Evolutionary conservation across 257 asterid genomes (phyloP).

Genomic region (Primulina huaijiensis): DNA sequence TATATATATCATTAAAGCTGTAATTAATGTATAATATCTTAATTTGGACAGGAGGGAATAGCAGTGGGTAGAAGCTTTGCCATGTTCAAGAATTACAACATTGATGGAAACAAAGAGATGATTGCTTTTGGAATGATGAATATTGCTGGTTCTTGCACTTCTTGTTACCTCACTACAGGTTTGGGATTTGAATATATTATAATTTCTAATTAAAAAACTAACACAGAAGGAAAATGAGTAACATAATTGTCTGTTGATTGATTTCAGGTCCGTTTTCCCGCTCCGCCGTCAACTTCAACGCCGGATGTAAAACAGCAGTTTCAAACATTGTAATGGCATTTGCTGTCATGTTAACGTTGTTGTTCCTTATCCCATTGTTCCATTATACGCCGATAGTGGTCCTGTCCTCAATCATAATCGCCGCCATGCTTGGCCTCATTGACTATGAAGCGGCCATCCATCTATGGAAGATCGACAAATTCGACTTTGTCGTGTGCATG

Average conservation of each 20-base stretch:
- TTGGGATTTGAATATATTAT: background rate
- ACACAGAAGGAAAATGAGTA: background rate
- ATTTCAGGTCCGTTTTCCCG: slow-evolving; percentile 68
- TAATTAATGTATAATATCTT: background rate
- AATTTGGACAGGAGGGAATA: slow-evolving; percentile 73
- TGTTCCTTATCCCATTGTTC: slow-evolving; percentile 74
- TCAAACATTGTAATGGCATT: slow-evolving; percentile 86
- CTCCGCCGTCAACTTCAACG: slow-evolving; percentile 70
- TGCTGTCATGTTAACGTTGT: slow-evolving; percentile 74
- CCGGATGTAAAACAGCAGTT: slow-evolving; percentile 70
- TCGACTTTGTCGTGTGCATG: slow-evolving; percentile 84
- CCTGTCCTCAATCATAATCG: slow-evolving; percentile 68
- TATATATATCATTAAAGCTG: background rate
- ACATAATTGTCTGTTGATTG: background rate
- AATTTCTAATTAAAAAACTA: too few relatives aligned
- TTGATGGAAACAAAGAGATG: slow-evolving; percentile 99
- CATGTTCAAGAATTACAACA: slow-evolving; percentile 81
- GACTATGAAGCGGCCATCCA: slow-evolving; percentile 90
- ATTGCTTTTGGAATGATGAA: slow-evolving; percentile 94
- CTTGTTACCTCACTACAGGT: slow-evolving; percentile 94
- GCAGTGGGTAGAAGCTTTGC: slow-evolving; percentile 98
- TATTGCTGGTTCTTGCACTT: slow-evolving; percentile 82
- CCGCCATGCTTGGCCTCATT: slow-evolving; percentile 95
- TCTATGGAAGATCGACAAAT: slow-evolving; percentile 81
- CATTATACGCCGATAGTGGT: slow-evolving; percentile 92